Percentiles rank a stretch among this genome's conserved stretches.
Evolutionary conservation across 2,329 filamentous ascomycete genomes (phyloP).

Genomic region (Bertia moriformis): DNA sequence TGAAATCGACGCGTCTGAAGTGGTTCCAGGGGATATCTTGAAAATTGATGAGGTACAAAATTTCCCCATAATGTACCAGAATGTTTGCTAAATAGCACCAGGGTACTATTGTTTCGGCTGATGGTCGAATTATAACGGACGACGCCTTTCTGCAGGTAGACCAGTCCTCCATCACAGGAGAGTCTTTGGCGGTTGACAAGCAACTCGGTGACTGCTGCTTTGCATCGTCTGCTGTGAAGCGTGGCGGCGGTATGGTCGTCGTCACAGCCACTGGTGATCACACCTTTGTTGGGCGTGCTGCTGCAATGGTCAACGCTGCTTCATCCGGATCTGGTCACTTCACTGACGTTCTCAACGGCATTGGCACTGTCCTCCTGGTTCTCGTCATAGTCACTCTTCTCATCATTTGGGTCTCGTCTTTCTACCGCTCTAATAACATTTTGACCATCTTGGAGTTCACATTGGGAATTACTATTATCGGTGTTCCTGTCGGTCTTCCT

Average conservation of each 20-base stretch:
- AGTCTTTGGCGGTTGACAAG: constrained; percentile 85
- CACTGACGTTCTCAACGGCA: constrained; percentile 78
- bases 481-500: constrained; percentile 83
- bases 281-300: constrained; percentile 79
- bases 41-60: constrained; percentile 56
- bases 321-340: constrained; percentile 68
- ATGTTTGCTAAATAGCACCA: constrained; percentile 6
- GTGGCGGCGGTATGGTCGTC: constrained; percentile 72
- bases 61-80: constrained; percentile 13
- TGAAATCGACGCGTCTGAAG: constrained; percentile 69
- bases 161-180: constrained; percentile 81
- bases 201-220: constrained; percentile 69
- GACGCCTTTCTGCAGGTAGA: constrained; percentile 79
- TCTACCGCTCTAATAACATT: constrained; percentile 75
- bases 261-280: constrained; percentile 76
- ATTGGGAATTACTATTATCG: constrained; percentile 77
- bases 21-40: constrained; percentile 81
- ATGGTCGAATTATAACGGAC: constrained; percentile 73
- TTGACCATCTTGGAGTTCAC: constrained; percentile 71
- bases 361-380: constrained; percentile 66
- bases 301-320: constrained; percentile 69
- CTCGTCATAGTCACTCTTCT: constrained; percentile 70
- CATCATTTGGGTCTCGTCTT: constrained; percentile 72
- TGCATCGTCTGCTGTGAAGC: constrained; percentile 77
- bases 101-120: constrained; percentile 81